Base-by-base conservation (phyloP, 2,329 filamentous ascomycete species). In the Sarocladium strictum region DNA sequence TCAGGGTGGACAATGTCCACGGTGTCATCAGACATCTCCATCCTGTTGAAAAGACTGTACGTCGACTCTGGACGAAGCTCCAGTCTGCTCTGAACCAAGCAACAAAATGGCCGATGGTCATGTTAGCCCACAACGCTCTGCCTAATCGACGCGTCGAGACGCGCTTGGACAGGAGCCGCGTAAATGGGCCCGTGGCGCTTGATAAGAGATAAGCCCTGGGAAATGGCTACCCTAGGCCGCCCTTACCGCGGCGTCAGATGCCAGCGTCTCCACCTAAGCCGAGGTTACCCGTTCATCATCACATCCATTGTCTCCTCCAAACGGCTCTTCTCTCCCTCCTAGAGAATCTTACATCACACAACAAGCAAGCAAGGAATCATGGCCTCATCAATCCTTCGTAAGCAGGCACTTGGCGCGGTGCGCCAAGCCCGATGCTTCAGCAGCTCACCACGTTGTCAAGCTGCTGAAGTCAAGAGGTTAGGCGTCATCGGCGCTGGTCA, bases 401-500 rank as follows among this genome's bases (percentile, higher is more conserved):
- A 64, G 65, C 67, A 67, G 57, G 63, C 67, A 27, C 55, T 71
- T 15, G 65, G 61, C 41, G 65, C 62, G 60, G 64, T 65, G 63
- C 68, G 71, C 54, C 73, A 75, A 57, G 61, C 68, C 54, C 73
- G 87, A 63, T 72, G 70, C 64, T 96, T 95, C 73, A 92, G 87
- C 75, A 85, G 84, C 32, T 84, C 81, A 37, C 71, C 83, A 43
- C 73, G 77, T 45, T 77, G 79, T 41, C 67, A 75, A 63, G 83
- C 83, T 57, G 83, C 85, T 55, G 84, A 92, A 65, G 86, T 99
- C 58, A 95, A 92, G 75, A 87, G 83, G 61, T 75, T 99, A 40
- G 94, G 93, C 65, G 93, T 99, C 51, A 80, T 99, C 65, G 94
- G 94, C 61, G 92, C 93, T 53, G 94, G 94, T 26, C 94, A 97